These are phyloP conservation scores for Ambrosia hybrid DNA, from an alignment of 140 eudicot species.

Conservation along the genomic window DNA sequence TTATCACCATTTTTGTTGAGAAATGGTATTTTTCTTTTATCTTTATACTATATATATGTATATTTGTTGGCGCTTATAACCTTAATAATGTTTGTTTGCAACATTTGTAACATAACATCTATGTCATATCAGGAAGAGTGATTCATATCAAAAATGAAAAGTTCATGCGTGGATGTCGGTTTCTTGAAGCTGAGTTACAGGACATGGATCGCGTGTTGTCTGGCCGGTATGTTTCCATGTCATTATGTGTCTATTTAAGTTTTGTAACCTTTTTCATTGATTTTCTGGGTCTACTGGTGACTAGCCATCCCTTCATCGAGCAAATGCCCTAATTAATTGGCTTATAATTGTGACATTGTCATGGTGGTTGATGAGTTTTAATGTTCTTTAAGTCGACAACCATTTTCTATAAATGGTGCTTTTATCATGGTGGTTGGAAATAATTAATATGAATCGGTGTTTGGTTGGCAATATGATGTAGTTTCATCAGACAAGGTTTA, in stretches of 20 bases:
- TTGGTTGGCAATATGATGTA: slow-evolving; percentile 29
- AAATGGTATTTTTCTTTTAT: slow-evolving; percentile 39
- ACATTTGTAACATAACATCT: neutral
- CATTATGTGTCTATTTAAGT: neutral
- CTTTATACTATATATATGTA: too few relatives aligned
- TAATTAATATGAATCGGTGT: slow-evolving; percentile 31
- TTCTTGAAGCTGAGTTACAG: slow-evolving; percentile 86
- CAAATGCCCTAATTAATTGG: slow-evolving; percentile 17
- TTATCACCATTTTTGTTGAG: slow-evolving; percentile 79
- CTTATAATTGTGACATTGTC: slow-evolving; percentile 26
- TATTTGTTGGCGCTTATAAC: neutral
- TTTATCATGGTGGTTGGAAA: slow-evolving; percentile 51
- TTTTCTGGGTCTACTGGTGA: neutral
- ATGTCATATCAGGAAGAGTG: slow-evolving; percentile 53
- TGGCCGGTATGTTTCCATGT: slow-evolving; percentile 61
- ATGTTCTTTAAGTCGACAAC: slow-evolving; percentile 37
- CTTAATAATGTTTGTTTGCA: neutral
- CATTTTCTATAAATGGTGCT: slow-evolving; percentile 31
- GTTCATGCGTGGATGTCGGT: slow-evolving; percentile 86
- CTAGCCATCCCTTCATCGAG: neutral
- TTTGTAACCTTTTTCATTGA: slow-evolving; percentile 12
- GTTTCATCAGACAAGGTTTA: slow-evolving; percentile 39
- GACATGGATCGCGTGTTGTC: slow-evolving; percentile 76
- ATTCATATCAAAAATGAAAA: slow-evolving; percentile 75
- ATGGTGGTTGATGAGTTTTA: slow-evolving; percentile 39